Conservation (phyloP, 305 asterid species). For the Caryopteris hybrid region DNA sequence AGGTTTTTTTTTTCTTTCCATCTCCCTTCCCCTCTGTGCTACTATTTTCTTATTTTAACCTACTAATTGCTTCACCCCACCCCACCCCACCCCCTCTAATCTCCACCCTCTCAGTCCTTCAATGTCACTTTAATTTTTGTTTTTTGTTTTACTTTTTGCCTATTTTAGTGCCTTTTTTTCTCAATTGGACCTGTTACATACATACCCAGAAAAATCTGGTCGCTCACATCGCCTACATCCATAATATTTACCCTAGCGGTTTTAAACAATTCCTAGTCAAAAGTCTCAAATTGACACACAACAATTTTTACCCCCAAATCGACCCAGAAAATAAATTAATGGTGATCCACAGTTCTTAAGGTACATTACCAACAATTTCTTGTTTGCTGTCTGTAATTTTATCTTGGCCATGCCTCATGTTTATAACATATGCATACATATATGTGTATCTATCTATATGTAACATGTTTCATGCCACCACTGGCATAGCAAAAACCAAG, state of each 20-base stretch:
- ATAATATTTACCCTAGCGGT: background rate
- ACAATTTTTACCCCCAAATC: constrained; percentile 26
- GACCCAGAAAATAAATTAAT: constrained; percentile 12
- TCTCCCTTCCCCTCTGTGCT: background rate
- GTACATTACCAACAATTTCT: constrained; percentile 36
- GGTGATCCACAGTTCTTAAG: constrained; percentile 45
- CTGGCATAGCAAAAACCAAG: constrained; percentile 19
- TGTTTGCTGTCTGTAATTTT: constrained; percentile 20
- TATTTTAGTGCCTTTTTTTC: background rate
- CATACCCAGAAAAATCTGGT: constrained; percentile 15
- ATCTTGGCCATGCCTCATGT: background rate
- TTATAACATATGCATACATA: constrained; percentile 3
- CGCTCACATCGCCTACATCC: constrained; percentile 10
- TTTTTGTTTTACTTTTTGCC: background rate
- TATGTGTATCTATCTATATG: constrained; percentile 23
- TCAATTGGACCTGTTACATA: constrained; percentile 26
- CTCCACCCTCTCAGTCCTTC: constrained; percentile 12
- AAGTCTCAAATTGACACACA: constrained; percentile 19
- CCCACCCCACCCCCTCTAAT: background rate
- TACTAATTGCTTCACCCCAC: constrained; percentile 18
- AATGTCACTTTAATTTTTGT: background rate
- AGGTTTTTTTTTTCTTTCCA: background rate
- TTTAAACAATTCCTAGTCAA: constrained; percentile 28
- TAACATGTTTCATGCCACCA: constrained; percentile 43
- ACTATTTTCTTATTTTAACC: constrained; percentile 16